These are phyloP conservation scores for Amaranthus hypochondriacus DNA, from an alignment of 148 eudicot species.

Conservation along the genomic window DNA sequence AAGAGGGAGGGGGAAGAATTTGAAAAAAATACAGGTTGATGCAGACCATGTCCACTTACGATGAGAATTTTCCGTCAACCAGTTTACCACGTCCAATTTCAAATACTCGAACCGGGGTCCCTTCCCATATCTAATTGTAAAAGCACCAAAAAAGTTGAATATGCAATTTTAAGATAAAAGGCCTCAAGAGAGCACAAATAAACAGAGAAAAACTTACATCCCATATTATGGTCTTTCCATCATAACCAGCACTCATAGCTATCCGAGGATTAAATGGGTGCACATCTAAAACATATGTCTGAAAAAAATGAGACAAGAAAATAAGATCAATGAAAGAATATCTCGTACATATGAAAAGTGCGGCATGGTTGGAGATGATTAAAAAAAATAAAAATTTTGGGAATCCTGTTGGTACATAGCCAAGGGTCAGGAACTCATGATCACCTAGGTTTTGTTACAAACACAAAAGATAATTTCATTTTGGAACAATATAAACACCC, in stretches of 20 bases:
- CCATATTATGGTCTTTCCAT: slow-evolving; percentile 90
- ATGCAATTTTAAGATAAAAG: slow-evolving; percentile 11
- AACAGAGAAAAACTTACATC: slow-evolving; percentile 62
- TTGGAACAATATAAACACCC: no score
- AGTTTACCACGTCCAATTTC: slow-evolving; percentile 89
- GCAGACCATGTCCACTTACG: slow-evolving; percentile 48
- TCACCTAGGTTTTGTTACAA: no score
- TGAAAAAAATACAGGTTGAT: background rate
- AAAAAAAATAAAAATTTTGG: background rate
- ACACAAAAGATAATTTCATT: no score
- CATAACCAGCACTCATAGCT: slow-evolving; percentile 99
- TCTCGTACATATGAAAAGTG: background rate
- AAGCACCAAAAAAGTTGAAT: slow-evolving; percentile 13
- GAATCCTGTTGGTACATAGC: background rate
- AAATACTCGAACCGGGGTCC: slow-evolving; percentile 71
- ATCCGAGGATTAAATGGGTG: slow-evolving; percentile 98
- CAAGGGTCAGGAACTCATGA: background rate
- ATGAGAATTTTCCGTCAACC: slow-evolving; percentile 97
- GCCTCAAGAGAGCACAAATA: background rate
- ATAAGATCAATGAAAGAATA: background rate
- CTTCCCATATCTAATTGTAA: slow-evolving; percentile 86
- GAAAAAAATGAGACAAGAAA: slow-evolving; percentile 24
- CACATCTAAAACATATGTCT: slow-evolving; percentile 98
- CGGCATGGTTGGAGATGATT: background rate
- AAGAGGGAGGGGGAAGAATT: background rate